Evolutionary conservation across 805 yeast genomes (phyloP).

Genomic region (Metschnikowia gelsemii): DNA sequence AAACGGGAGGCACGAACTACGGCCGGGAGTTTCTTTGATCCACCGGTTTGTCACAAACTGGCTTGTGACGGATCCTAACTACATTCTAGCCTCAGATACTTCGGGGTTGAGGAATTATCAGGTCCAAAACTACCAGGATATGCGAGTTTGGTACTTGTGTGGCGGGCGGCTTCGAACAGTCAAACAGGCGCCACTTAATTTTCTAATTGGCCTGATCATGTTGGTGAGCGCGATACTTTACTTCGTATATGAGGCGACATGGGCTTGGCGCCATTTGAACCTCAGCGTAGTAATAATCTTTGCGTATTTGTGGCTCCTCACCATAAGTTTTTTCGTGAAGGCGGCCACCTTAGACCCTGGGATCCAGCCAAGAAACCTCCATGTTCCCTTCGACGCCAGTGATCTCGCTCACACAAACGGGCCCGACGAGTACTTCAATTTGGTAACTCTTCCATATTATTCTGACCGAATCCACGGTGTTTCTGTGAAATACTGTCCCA

Average conservation of each 20-base stretch:
- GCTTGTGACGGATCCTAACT: conserved; percentile 28
- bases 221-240: conserved; percentile 54
- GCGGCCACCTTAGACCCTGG: conserved; percentile 73
- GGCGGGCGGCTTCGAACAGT: conserved; percentile 64
- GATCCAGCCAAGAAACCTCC: conserved; percentile 62
- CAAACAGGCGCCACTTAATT: conserved; percentile 40
- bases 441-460: conserved; percentile 24
- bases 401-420: conserved; percentile 12
- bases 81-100: conserved; percentile 7
- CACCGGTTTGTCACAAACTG: conserved; percentile 21
- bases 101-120: conserved; percentile 40
- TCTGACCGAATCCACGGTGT: conserved; percentile 33
- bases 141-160: conserved; percentile 46
- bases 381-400: conserved; percentile 36
- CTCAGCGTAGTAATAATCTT: conserved; percentile 59
- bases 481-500: conserved; percentile 53
- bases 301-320: conserved; percentile 55
- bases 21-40: conserved; percentile 4
- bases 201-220: conserved; percentile 34
- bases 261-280: conserved; percentile 56
- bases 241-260: conserved; percentile 43
- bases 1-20: background rate
- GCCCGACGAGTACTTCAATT: conserved; percentile 52
- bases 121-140: conserved; percentile 35
- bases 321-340: conserved; percentile 48